Base-by-base conservation (phyloP, 192 early-diverging fungal species). In the Coemansia interrupta region DNA sequence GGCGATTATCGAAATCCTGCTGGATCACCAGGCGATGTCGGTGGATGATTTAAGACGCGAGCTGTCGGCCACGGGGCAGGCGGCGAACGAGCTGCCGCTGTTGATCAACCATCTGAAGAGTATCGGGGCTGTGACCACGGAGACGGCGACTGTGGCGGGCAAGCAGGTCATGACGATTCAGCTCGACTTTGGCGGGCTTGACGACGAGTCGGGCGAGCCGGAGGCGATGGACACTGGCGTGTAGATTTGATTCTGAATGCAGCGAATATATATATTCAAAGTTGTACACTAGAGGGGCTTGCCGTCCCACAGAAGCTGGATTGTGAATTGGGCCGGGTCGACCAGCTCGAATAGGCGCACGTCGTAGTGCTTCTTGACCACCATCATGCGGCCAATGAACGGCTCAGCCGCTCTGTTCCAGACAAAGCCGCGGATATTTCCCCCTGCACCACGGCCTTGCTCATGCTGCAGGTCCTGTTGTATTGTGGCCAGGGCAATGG, bases 271-370 rank as follows among this genome's bases (percentile, higher is more conserved):
- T n/a, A n/a, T 54, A 4, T 54, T 50, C 3, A 5, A 19, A 48
- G n/a, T n/a, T n/a, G n/a, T n/a, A n/a, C n/a, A n/a, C n/a, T n/a
- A n/a, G n/a, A 75, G 48, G 3, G 72, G 66, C 52, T 66, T 28
- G 23, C 73, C 73, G 45, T 76, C 60, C 73, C 73, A 76, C 40
- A 76, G 60, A 19, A 76, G 53, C 63, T 76, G 73, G 10, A 76
- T 57, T 18, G 73, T 59, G 30, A 56, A 76, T 36, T 62, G 46
- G 4, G 73, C 60, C 12, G 73, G 73, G 38, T 66, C 63, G 12
- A 26, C 53, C 15, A 70, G 40, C 11, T 70, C 63, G 9, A 63
- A 50, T 18, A 60, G 28, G 11, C 55, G 55, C 52, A 70, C 46
- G 32, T 76, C 73, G 32, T 56, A 76, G 56, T 76, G 67, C 56